Evolutionary conservation across 805 yeast species (phyloP).

Genomic region (Saccharomycopsis lassenensis): DNA sequence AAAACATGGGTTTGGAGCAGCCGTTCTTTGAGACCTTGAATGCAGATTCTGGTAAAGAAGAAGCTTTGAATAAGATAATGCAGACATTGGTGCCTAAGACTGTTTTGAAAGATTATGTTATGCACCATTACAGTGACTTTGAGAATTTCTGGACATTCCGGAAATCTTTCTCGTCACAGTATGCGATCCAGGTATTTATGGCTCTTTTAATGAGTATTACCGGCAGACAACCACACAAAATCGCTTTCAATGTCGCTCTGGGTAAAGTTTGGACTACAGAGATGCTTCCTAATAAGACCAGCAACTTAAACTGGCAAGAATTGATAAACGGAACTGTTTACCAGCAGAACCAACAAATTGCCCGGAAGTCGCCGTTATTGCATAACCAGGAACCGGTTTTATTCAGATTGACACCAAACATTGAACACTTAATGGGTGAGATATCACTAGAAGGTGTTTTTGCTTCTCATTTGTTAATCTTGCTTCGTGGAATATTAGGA

Average conservation of each 20-base stretch:
- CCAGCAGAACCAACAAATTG: slow-evolving; percentile 2
- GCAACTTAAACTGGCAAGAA: slow-evolving; percentile 24
- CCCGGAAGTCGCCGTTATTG: slow-evolving; percentile 56
- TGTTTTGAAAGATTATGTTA: slow-evolving; percentile 68
- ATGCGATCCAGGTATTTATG: slow-evolving; percentile 85
- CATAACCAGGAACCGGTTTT: slow-evolving; percentile 92
- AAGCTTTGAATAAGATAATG: slow-evolving; percentile 75
- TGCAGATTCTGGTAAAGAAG: slow-evolving; percentile 49
- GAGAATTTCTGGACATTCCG: slow-evolving; percentile 97
- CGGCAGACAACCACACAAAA: slow-evolving; percentile 87
- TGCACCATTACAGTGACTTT: slow-evolving; percentile 57
- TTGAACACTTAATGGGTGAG: slow-evolving; percentile 88
- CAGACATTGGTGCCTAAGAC: slow-evolving; percentile 82
- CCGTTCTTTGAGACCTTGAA: slow-evolving; percentile 65
- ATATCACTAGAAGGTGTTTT: slow-evolving; percentile 84
- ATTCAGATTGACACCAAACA: slow-evolving; percentile 90
- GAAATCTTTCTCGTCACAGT: slow-evolving; percentile 88
- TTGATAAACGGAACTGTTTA: slow-evolving; percentile 1
- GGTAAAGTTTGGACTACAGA: slow-evolving; percentile 92
- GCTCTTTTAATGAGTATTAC: slow-evolving; percentile 92
- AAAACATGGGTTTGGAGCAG: slow-evolving; percentile 71
- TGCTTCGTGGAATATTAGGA: slow-evolving; percentile 80
- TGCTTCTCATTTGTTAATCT: slow-evolving; percentile 70
- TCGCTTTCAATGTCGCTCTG: slow-evolving; percentile 65
- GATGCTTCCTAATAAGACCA: slow-evolving; percentile 65